Evolutionary conservation across 2,329 filamentous ascomycete species (phyloP).

Genomic region (Eurotiales sp.): DNA sequence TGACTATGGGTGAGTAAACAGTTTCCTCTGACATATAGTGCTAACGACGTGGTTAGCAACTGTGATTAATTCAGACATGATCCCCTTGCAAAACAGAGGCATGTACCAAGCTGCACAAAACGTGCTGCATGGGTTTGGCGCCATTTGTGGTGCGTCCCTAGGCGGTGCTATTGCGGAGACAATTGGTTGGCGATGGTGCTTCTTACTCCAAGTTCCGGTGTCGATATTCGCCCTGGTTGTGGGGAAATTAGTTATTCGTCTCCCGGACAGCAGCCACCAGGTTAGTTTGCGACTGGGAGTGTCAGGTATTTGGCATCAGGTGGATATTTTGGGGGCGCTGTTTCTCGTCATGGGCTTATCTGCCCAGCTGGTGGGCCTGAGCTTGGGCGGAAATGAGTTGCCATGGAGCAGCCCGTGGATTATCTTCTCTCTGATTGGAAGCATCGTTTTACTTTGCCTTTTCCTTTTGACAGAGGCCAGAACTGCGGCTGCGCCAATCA

Average conservation of each 20-base stretch:
- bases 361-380: conserved; percentile 47
- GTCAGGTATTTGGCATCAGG: conserved; percentile 47
- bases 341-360: conserved; percentile 58
- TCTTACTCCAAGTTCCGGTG: conserved; percentile 60
- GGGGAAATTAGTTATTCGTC: conserved; percentile 52
- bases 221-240: conserved; percentile 53
- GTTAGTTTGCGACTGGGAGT: conserved; percentile 15
- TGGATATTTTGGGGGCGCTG: conserved; percentile 57
- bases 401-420: conserved; percentile 44
- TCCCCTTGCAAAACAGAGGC: conserved; percentile 69
- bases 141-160: conserved; percentile 52
- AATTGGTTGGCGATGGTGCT: conserved; percentile 50
- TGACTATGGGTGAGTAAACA: conserved; percentile 62
- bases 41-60: conserved; percentile 41
- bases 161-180: conserved; percentile 43
- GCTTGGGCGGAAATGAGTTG: conserved; percentile 44
- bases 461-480: conserved; percentile 41
- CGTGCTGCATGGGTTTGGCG: conserved; percentile 58
- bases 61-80: conserved; percentile 69
- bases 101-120: conserved; percentile 66
- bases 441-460: conserved; percentile 32
- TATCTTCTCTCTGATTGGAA: conserved; percentile 35
- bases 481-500: conserved; percentile 43
- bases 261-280: conserved; percentile 30
- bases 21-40: neutral